phyloP scores from a whole-genome alignment of 345 rosid genomes.

The Ceriops zippeliana region DNA sequence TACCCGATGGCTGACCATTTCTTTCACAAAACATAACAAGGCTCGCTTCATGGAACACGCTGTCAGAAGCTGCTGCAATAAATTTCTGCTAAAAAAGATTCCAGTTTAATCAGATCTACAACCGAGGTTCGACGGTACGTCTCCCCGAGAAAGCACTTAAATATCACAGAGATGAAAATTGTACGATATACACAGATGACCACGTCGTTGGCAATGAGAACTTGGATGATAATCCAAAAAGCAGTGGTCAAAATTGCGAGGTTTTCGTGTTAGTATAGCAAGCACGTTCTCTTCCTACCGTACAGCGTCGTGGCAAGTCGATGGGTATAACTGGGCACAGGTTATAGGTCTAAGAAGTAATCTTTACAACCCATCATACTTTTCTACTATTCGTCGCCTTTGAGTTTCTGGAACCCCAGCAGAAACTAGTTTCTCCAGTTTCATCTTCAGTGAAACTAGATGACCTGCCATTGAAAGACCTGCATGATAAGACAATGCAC shows the following conservation, averaged over 20 bases:
- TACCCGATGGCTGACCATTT: background rate
- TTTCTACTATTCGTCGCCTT: conserved; percentile 6
- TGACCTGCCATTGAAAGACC: conserved; percentile 46
- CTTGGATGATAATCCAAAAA: conserved; percentile 2
- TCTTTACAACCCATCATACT: conserved; percentile 3
- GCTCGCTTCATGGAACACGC: background rate
- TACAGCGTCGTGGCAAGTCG: background rate
- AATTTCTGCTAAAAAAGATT: background rate
- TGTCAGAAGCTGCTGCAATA: background rate
- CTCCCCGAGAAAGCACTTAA: background rate
- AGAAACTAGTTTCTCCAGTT: conserved; percentile 54
- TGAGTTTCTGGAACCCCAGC: conserved; percentile 36
- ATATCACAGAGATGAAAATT: conserved; percentile 1
- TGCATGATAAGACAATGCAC: conserved; percentile 20
- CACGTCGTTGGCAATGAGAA: conserved; percentile 3
- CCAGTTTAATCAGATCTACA: conserved; percentile 7
- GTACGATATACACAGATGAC: conserved; percentile 24
- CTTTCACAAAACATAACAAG: background rate
- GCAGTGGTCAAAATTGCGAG: conserved; percentile 8
- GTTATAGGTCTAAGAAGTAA: background rate
- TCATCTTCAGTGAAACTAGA: conserved; percentile 73
- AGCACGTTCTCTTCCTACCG: conserved; percentile 12
- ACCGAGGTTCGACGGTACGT: background rate
- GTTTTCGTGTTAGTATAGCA: conserved; percentile 8
- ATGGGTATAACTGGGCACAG: background rate